Conservation (phyloP, 441 rosid genomes). For the Metrosideros polymorpha region DNA sequence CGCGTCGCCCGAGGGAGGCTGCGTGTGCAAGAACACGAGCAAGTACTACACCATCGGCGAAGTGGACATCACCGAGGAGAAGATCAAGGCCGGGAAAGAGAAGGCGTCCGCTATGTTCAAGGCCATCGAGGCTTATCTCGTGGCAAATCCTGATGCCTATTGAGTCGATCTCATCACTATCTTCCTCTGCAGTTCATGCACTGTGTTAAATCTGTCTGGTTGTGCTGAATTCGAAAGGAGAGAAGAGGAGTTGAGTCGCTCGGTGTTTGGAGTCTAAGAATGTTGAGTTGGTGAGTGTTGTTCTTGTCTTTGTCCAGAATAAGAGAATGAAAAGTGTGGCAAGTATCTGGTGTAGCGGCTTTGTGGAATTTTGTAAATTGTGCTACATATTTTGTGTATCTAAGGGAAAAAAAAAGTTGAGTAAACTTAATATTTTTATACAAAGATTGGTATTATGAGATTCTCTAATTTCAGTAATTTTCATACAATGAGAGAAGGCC, state of each 20-base stretch:
- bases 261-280: neutral
- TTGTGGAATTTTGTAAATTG: neutral
- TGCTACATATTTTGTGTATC: neutral
- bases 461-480: neutral
- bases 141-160: neutral
- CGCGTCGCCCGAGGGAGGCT: neutral
- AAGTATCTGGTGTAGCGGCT: neutral
- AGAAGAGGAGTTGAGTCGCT: neutral
- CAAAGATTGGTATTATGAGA: neutral
- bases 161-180: neutral
- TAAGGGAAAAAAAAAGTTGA: neutral
- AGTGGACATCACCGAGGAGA: neutral
- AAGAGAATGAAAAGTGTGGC: neutral
- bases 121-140: neutral
- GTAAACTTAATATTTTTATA: too few species aligned
- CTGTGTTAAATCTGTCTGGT: neutral
- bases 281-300: neutral
- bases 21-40: neutral
- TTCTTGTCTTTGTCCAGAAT: neutral
- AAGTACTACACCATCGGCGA: neutral
- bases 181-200: rapidly evolving
- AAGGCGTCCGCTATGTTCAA: neutral
- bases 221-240: neutral
- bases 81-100: slow-evolving; percentile 6
- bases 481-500: neutral